Evolutionary conservation across 75 land plant genomes (phyloP).

Genomic region (Adiantum capillusveneris): DNA sequence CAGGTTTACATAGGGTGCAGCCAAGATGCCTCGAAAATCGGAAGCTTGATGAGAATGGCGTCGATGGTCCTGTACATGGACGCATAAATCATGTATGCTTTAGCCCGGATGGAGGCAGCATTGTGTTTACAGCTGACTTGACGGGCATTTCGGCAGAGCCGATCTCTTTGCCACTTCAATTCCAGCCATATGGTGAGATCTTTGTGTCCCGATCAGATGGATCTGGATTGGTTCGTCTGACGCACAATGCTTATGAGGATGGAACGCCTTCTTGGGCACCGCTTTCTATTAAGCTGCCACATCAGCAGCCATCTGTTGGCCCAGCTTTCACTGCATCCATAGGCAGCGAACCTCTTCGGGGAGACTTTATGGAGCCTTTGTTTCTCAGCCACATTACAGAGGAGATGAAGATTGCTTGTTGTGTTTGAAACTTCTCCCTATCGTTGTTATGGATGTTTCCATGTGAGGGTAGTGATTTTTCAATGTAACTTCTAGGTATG

Average conservation of each 20-base stretch:
- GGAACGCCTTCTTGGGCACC: slow-evolving; percentile 54
- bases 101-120: slow-evolving; percentile 53
- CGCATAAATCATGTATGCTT: slow-evolving; percentile 79
- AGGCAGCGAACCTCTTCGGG: slow-evolving; percentile 1
- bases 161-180: slow-evolving; percentile 68
- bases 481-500: no score
- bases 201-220: slow-evolving; percentile 54
- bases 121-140: slow-evolving; percentile 57
- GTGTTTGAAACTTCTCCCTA: no score
- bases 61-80: slow-evolving; percentile 30
- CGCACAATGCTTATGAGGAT: slow-evolving; percentile 59
- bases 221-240: slow-evolving; percentile 43
- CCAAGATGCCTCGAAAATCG: slow-evolving; percentile 13
- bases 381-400: not conserved
- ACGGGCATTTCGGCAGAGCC: slow-evolving; percentile 71
- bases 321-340: not conserved
- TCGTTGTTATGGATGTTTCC: no score
- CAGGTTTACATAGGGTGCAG: slow-evolving; percentile 43
- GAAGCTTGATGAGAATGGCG: not conserved
- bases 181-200: slow-evolving; percentile 87
- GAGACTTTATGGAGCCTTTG: not conserved
- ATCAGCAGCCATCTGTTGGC: not conserved
- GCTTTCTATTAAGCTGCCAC: not conserved
- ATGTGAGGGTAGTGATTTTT: no score
- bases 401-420: slow-evolving; percentile 1